Evolutionary conservation across 345 rosid genomes (phyloP).

Genomic region (Garcia nutans): DNA sequence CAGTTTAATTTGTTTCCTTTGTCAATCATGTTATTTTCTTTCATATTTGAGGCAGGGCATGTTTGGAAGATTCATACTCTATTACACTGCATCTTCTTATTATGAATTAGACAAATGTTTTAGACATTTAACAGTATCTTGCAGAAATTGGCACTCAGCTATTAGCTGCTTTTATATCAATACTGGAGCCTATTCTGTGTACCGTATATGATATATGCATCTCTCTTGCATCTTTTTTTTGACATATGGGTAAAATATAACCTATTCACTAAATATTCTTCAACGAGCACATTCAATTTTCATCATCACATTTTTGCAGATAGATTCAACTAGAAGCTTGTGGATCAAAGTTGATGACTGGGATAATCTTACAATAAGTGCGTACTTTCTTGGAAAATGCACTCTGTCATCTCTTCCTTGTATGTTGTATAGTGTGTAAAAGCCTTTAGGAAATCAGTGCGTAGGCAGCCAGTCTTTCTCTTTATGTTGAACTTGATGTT

Average conservation of each 20-base stretch:
- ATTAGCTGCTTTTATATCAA: neutral
- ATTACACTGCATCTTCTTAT: neutral
- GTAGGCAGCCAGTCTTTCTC: neutral
- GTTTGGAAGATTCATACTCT: neutral
- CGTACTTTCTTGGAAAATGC: slow-evolving; percentile 15
- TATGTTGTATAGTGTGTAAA: neutral
- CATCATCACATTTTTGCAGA: slow-evolving; percentile 42
- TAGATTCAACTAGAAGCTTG: slow-evolving; percentile 42
- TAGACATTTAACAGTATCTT: too few species aligned
- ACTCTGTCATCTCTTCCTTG: neutral
- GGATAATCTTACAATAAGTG: slow-evolving; percentile 56
- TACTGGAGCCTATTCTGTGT: neutral
- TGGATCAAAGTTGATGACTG: slow-evolving; percentile 76
- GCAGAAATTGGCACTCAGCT: too few species aligned
- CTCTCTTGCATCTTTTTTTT: neutral
- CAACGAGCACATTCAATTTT: neutral
- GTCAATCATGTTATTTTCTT: neutral
- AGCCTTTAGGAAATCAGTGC: neutral
- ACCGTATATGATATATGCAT: slow-evolving; percentile 4
- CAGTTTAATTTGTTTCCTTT: slow-evolving; percentile 8
- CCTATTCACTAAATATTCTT: neutral
- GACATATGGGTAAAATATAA: neutral
- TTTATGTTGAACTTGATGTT: neutral
- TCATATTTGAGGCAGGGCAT: neutral
- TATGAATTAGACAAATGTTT: neutral